A percentile compares a stretch with the other conserved stretches of the same genome.
Evolutionary conservation across 169 alveolate species (phyloP).

Genomic region (Pseudocohnilembus persalinus): DNA sequence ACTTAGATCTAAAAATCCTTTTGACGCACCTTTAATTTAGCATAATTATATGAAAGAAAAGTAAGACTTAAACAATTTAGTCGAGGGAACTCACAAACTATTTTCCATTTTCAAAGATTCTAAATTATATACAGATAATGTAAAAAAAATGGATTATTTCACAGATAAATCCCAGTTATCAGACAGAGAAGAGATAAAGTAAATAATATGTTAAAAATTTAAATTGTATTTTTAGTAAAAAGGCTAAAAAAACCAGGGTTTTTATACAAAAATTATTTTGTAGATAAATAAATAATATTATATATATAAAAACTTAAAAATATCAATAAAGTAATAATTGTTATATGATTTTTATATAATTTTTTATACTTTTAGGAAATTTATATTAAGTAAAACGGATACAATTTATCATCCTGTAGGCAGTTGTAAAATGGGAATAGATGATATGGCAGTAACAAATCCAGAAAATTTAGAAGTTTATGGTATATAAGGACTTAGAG

Average conservation of each 20-base stretch:
- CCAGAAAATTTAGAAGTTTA: slow-evolving; percentile 16
- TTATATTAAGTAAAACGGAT: not conserved
- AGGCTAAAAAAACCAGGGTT: too few species aligned
- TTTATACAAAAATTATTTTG: too few species aligned
- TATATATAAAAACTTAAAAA: too few species aligned
- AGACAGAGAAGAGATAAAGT: not conserved
- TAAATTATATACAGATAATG: not conserved
- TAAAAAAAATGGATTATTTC: not conserved
- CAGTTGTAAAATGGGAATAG: slow-evolving; percentile 25
- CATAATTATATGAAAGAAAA: slow-evolving; percentile 14
- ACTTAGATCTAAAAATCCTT: slow-evolving; percentile 19
- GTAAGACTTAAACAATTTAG: slow-evolving; percentile 14
- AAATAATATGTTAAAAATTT: not conserved
- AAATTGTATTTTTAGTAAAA: too few species aligned
- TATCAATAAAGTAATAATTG: too few species aligned
- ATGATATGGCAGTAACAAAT: slow-evolving; percentile 37
- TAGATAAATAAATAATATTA: too few species aligned
- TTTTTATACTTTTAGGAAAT: not conserved
- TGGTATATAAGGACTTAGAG: slow-evolving; percentile 17
- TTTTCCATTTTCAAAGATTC: slow-evolving; percentile 11
- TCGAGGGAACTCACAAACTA: slow-evolving; percentile 13
- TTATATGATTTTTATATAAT: too few species aligned
- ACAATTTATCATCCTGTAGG: slow-evolving; percentile 30
- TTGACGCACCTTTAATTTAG: slow-evolving; percentile 18
- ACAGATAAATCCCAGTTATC: not conserved